Conservation (phyloP, 176 grass and related monocot genomes). For the Saccharum spontaneum region DNA sequence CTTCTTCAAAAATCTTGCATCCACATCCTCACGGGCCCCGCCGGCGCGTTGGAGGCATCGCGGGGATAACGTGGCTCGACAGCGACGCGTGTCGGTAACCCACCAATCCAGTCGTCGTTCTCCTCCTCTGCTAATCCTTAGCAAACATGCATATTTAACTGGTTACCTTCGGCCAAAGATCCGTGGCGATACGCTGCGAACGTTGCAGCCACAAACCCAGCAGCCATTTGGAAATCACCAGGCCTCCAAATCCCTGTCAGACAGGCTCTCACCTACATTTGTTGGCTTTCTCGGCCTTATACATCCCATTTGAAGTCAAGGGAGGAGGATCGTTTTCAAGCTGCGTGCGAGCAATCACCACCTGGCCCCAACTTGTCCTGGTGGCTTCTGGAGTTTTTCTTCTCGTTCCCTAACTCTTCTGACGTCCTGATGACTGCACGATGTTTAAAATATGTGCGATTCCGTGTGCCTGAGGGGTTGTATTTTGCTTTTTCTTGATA, state of each 20-base stretch:
- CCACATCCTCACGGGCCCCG: constrained; percentile 33
- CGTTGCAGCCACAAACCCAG: constrained; percentile 24
- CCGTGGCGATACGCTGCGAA: constrained; percentile 3
- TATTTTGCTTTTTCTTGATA: constrained; percentile 20
- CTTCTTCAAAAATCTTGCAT: constrained; percentile 24
- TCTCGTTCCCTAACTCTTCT: background rate
- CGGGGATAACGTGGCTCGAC: constrained; percentile 6
- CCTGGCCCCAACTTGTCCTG: constrained; percentile 34
- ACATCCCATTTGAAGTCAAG: constrained; percentile 16
- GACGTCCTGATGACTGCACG: background rate
- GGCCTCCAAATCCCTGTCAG: background rate
- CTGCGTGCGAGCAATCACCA: background rate
- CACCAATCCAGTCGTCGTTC: background rate
- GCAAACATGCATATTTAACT: background rate
- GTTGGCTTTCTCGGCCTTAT: constrained; percentile 10
- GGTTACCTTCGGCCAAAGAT: background rate
- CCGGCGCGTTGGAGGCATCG: constrained; percentile 12
- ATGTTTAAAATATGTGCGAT: background rate
- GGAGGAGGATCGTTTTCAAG: constrained; percentile 31
- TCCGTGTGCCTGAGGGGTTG: constrained; percentile 9
- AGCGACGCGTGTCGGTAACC: constrained; percentile 41
- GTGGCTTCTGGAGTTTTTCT: constrained; percentile 30
- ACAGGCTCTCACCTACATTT: constrained; percentile 19
- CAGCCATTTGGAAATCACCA: background rate
- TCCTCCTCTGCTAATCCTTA: background rate